phyloP scores from a whole-genome alignment of 139 green algal species.

The Chlorokybus atmophyticus region DNA sequence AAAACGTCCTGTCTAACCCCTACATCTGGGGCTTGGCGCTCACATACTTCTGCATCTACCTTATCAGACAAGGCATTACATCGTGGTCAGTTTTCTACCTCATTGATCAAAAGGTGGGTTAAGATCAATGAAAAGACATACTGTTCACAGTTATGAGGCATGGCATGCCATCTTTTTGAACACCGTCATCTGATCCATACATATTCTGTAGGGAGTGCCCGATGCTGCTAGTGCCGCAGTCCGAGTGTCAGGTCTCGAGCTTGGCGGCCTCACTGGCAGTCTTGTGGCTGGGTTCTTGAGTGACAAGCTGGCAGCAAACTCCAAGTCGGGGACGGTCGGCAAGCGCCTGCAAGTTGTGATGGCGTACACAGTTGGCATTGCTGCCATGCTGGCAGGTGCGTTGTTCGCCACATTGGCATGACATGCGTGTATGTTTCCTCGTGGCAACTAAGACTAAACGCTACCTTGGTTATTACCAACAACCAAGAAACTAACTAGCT shows the following conservation, averaged over 20 bases:
- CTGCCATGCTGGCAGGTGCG: slow-evolving; percentile 35
- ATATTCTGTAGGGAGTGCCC: slow-evolving; percentile 17
- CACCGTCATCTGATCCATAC: no score
- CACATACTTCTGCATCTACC: slow-evolving; percentile 90
- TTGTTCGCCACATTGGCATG: no score
- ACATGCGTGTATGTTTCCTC: no score
- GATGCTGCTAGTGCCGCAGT: slow-evolving; percentile 15
- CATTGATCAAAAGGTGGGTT: slow-evolving; percentile 62
- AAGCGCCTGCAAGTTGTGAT: slow-evolving; percentile 88
- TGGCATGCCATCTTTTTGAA: no score
- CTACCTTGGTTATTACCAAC: no score
- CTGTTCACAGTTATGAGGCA: no score
- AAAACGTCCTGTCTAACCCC: slow-evolving; percentile 69
- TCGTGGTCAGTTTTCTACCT: slow-evolving; percentile 88
- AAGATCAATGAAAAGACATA: no score
- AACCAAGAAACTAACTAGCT: no score
- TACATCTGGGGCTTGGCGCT: slow-evolving; percentile 88
- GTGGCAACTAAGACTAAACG: no score
- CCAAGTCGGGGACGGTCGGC: slow-evolving; percentile 63
- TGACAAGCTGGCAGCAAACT: slow-evolving; percentile 52
- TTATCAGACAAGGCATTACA: slow-evolving; percentile 62
- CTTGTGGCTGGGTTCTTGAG: slow-evolving; percentile 69
- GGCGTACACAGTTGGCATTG: slow-evolving; percentile 78
- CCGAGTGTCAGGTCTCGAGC: slow-evolving; percentile 83
- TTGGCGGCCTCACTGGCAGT: slow-evolving; percentile 79